These are phyloP conservation scores for Colletotrichum sp. DNA, from an alignment of 2,329 filamentous ascomycete genomes.

Conservation along the genomic window DNA sequence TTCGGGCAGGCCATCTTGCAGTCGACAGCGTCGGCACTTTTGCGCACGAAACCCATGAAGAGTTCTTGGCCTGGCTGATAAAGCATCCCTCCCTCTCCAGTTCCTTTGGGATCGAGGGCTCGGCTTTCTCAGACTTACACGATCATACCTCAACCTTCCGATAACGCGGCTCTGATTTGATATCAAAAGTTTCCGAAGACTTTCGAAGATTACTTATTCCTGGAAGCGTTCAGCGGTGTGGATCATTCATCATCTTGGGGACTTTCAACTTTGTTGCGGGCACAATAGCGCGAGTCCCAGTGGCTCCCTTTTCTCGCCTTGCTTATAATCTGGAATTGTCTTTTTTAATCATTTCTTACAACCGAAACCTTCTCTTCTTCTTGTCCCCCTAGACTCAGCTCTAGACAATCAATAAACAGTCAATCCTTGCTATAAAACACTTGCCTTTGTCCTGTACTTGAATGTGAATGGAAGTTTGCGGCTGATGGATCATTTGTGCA, in stretches of 20 bases:
- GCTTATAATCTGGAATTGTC: constrained; percentile 1
- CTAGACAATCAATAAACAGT: constrained; percentile 9
- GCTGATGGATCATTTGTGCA: not conserved
- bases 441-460: not conserved
- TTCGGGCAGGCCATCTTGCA: constrained; percentile 4
- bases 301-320: not conserved
- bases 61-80: not conserved
- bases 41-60: not conserved
- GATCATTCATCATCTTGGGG: not conserved
- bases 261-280: constrained; percentile 14
- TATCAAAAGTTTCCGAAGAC: not conserved
- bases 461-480: not conserved
- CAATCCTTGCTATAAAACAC: not conserved
- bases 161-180: not conserved
- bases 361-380: constrained; percentile 4
- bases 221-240: not conserved
- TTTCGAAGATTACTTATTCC: not conserved
- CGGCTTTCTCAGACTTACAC: not conserved
- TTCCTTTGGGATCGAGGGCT: not conserved
- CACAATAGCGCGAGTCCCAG: not conserved
- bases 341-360: constrained; percentile 12
- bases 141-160: not conserved
- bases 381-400: not conserved
- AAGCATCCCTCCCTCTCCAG: not conserved
- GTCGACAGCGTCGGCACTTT: constrained; percentile 2